Percentiles rank a stretch among this genome's conserved stretches.
Evolutionary conservation across 1,284 basidiomycete species (phyloP).

Genomic region (Gomphus sp.): DNA sequence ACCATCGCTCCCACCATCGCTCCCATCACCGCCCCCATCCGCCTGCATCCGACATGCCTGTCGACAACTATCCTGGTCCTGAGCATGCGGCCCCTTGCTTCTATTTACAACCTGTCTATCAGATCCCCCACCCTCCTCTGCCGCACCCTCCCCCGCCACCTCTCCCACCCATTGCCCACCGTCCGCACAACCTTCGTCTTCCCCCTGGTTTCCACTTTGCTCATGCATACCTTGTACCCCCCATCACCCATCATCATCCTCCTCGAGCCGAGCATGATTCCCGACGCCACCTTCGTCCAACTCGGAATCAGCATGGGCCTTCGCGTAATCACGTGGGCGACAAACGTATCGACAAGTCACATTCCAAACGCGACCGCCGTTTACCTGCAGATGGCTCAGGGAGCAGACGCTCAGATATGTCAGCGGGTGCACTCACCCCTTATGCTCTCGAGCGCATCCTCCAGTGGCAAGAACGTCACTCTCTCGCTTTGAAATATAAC

Average conservation of each 20-base stretch:
- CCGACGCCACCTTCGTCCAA: background rate
- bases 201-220: background rate
- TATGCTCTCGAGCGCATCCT: background rate
- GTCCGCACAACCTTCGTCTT: background rate
- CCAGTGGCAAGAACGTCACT: background rate
- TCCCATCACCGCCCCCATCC: too few relatives aligned
- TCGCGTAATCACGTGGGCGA: background rate
- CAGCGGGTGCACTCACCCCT: background rate
- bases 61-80: too few relatives aligned
- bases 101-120: background rate
- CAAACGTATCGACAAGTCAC: background rate
- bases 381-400: background rate
- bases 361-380: background rate
- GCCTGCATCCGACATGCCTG: too few relatives aligned
- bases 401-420: background rate
- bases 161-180: too few relatives aligned
- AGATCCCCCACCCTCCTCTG: background rate
- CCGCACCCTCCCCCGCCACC: slow-evolving; percentile 8
- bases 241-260: background rate
- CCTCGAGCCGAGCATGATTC: background rate
- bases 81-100: too few relatives aligned
- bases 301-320: background rate
- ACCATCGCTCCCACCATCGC: too few relatives aligned
- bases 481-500: background rate
- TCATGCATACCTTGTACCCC: background rate